Conservation (phyloP, 139 green algal genomes). For the Chlamydomonas sp. region DNA sequence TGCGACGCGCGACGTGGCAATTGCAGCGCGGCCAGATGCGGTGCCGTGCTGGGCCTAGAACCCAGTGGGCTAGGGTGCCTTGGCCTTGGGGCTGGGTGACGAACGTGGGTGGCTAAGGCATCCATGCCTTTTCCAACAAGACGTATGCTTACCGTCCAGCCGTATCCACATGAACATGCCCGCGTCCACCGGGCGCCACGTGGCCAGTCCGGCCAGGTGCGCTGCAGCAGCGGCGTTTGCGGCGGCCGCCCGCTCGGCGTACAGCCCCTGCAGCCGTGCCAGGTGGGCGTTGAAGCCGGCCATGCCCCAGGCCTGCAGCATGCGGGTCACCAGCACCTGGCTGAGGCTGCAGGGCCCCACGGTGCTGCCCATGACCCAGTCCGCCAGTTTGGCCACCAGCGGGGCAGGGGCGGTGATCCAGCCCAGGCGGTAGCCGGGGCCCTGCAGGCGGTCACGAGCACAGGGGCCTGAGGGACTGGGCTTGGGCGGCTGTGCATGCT, state of each 20-base stretch:
- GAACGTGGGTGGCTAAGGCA: too few species aligned
- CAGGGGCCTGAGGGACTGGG: background rate
- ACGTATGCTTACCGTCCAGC: background rate
- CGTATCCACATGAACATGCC: slow-evolving; percentile 53
- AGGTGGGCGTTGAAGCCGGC: slow-evolving; percentile 32
- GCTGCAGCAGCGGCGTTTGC: background rate
- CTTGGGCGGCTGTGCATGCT: background rate
- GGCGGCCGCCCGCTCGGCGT: slow-evolving; percentile 18
- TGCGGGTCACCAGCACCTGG: slow-evolving; percentile 40
- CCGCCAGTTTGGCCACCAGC: slow-evolving; percentile 61
- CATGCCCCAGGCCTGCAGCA: slow-evolving; percentile 37
- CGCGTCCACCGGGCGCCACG: background rate
- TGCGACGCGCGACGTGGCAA: too few species aligned
- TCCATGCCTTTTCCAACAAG: background rate
- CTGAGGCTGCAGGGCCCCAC: slow-evolving; percentile 36
- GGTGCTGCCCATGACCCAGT: slow-evolving; percentile 27
- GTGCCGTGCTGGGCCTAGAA: too few species aligned
- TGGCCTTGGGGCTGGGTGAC: too few species aligned
- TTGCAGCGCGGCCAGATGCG: too few species aligned
- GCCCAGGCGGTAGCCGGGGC: slow-evolving; percentile 74
- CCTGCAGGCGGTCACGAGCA: background rate
- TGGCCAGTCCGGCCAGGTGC: slow-evolving; percentile 32
- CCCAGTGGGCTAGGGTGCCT: too few species aligned
- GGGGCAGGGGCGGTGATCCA: slow-evolving; percentile 69
- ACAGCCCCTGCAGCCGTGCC: slow-evolving; percentile 36